phyloP scores from a whole-genome alignment of 176 grass and related monocot genomes.

The Paspalum vaginatum region DNA sequence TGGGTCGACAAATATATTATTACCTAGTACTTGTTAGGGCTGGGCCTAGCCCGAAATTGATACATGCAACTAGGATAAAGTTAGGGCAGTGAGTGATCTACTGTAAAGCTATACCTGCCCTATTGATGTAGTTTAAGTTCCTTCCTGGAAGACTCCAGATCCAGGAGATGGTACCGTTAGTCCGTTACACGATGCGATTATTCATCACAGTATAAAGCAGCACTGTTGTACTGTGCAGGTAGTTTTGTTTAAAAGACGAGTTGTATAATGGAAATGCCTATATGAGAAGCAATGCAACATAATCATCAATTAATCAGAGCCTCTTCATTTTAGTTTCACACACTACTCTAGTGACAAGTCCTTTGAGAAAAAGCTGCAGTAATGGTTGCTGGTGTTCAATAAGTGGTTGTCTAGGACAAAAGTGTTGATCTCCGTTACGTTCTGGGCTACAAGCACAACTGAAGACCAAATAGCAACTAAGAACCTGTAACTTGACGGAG shows the following conservation, averaged over 20 bases:
- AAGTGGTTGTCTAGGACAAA: background rate
- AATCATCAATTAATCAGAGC: constrained; percentile 12
- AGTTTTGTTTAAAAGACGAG: background rate
- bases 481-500: constrained; percentile 12
- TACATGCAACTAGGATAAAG: constrained; percentile 13
- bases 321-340: constrained; percentile 12
- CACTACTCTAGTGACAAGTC: background rate
- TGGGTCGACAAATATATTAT: constrained; percentile 1
- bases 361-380: background rate
- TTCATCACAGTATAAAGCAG: background rate
- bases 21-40: background rate
- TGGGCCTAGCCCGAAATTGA: constrained; percentile 8
- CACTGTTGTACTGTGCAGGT: background rate
- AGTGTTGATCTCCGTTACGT: background rate
- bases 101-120: constrained; percentile 23
- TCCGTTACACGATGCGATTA: constrained; percentile 5
- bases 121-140: constrained; percentile 8
- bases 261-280: background rate
- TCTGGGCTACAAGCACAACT: constrained; percentile 21
- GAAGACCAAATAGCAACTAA: constrained; percentile 19
- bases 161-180: background rate
- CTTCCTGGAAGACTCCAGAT: constrained; percentile 9
- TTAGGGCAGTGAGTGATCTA: background rate
- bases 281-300: background rate
- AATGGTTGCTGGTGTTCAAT: background rate